Evolutionary conservation across 257 asterid species (phyloP).

Genomic region (Thymus quinquecostatus): DNA sequence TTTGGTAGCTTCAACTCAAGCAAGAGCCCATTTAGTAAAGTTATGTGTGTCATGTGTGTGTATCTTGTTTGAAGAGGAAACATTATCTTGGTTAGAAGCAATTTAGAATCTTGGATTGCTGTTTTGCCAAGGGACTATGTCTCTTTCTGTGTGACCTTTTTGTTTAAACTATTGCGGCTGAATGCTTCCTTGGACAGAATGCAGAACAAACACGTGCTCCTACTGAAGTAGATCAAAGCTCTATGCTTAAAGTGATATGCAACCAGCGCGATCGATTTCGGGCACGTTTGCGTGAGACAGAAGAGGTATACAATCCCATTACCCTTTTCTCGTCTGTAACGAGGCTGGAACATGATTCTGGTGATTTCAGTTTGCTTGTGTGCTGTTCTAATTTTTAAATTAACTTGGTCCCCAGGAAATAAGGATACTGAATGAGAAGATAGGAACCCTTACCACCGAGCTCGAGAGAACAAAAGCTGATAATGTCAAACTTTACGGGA

Average conservation of each 20-base stretch:
- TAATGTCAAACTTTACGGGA: conserved; percentile 94
- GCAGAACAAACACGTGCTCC: conserved; percentile 70
- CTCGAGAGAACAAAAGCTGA: conserved; percentile 96
- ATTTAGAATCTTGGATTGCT: conserved; percentile 17
- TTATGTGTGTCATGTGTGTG: not conserved
- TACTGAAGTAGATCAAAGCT: conserved; percentile 85
- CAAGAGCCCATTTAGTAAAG: conserved; percentile 1
- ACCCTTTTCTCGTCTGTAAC: not conserved
- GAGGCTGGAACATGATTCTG: conserved; percentile 17
- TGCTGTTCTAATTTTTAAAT: conserved; percentile 27
- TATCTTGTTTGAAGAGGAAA: conserved; percentile 3
- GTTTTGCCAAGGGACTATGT: conserved; percentile 10
- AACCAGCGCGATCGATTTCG: conserved; percentile 97
- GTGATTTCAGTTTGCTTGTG: conserved; percentile 23
- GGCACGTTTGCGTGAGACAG: conserved; percentile 93
- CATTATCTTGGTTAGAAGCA: conserved; percentile 12
- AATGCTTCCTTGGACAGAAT: conserved; percentile 57
- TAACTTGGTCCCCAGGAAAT: conserved; percentile 66
- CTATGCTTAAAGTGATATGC: conserved; percentile 99
- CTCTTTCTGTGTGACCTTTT: conserved; percentile 22
- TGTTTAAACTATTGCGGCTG: conserved; percentile 26
- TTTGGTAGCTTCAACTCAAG: conserved; percentile 20
- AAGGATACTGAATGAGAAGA: conserved; percentile 89
- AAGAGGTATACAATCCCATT: conserved; percentile 65
- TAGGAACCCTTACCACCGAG: conserved; percentile 74